Conservation (phyloP, 768 basidiomycete genomes). For the Podaxis mareebaensis region DNA sequence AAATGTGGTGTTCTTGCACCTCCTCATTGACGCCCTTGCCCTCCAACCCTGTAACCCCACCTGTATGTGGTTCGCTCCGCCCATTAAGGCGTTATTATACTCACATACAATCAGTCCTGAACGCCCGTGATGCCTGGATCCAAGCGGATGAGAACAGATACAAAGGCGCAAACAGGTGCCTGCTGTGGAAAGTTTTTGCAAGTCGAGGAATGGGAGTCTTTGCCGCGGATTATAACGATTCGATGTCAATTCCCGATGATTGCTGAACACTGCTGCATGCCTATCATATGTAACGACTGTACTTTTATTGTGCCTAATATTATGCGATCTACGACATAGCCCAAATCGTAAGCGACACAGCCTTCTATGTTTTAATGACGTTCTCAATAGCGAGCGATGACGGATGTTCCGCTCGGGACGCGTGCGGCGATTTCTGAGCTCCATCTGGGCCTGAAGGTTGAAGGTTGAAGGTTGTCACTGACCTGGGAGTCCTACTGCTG, state of each 20-base stretch:
- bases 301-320: background rate
- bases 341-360: too few species aligned
- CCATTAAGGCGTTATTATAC: background rate
- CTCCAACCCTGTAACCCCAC: conserved; percentile 51
- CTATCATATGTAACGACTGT: background rate
- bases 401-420: too few species aligned
- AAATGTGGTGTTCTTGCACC: conserved; percentile 47
- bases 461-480: too few species aligned
- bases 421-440: too few species aligned
- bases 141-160: conserved; percentile 27
- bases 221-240: conserved; percentile 15
- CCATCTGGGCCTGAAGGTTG: too few species aligned
- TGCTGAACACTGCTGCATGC: background rate
- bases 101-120: conserved; percentile 18
- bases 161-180: conserved; percentile 26
- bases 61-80: conserved; percentile 26
- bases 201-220: conserved; percentile 28
- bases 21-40: conserved; percentile 47
- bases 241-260: background rate
- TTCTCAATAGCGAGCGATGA: too few species aligned
- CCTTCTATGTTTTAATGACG: too few species aligned
- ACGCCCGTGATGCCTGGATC: conserved; percentile 25
- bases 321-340: too few species aligned
- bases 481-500: too few species aligned
- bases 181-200: conserved; percentile 30